Evolutionary conservation across 2,329 filamentous ascomycete genomes (phyloP).

Genomic region (Gnomoniopsis smithogilvyi): DNA sequence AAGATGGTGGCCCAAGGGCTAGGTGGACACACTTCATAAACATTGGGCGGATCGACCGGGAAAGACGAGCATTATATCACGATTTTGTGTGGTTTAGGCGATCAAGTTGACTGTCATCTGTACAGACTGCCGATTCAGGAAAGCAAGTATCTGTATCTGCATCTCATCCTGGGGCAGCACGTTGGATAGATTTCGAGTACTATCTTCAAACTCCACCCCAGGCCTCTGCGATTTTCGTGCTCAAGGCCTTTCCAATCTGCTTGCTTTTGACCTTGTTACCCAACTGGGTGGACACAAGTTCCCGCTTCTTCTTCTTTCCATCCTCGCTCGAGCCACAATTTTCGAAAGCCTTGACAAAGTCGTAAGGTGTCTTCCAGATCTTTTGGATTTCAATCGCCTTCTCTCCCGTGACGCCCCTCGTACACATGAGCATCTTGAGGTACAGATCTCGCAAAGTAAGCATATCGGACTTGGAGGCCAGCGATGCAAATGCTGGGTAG

Average conservation of each 20-base stretch:
- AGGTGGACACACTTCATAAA: constrained; percentile 22
- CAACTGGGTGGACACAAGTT: constrained; percentile 57
- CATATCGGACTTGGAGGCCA: constrained; percentile 72
- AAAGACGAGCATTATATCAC: neutral
- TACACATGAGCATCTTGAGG: constrained; percentile 85
- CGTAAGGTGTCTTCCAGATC: constrained; percentile 70
- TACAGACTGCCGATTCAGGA: neutral
- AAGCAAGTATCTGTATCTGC: neutral
- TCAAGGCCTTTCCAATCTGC: constrained; percentile 64
- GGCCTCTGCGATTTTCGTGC: constrained; percentile 67
- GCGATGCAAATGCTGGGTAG: constrained; percentile 67
- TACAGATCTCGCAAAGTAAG: constrained; percentile 73
- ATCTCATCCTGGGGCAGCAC: neutral
- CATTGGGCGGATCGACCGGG: neutral
- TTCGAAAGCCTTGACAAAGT: constrained; percentile 68
- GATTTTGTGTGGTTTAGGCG: neutral
- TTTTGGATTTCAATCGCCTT: constrained; percentile 78
- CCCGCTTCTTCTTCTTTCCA: constrained; percentile 53
- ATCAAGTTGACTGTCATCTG: neutral
- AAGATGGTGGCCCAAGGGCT: constrained; percentile 72
- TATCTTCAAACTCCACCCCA: constrained; percentile 55
- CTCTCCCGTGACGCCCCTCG: constrained; percentile 69
- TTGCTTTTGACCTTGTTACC: constrained; percentile 61
- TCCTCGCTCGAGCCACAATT: constrained; percentile 45
- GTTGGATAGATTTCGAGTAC: neutral